A percentile compares a stretch with the other conserved stretches of the same genome.
Conservation (phyloP, 106 monocot genomes). For the Phalaenopsis aphrodite region DNA sequence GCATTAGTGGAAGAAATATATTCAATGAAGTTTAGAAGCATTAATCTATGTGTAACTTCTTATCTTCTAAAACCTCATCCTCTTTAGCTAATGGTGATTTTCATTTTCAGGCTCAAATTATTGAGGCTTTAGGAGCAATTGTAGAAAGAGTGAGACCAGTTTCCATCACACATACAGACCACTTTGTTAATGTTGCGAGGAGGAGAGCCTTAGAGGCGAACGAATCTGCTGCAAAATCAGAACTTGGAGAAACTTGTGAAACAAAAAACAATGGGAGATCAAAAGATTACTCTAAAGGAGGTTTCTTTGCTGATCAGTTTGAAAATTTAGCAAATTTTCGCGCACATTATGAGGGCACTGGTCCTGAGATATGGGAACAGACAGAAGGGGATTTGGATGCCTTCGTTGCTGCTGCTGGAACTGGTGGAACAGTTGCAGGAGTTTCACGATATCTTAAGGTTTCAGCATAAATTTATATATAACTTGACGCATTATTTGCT, state of each 20-base stretch:
- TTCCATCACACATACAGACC: slow-evolving; percentile 90
- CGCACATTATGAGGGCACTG: slow-evolving; percentile 88
- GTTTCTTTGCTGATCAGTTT: slow-evolving; percentile 98
- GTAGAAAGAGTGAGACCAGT: slow-evolving; percentile 99
- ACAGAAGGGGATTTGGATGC: slow-evolving; percentile 68
- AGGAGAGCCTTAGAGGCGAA: slow-evolving; percentile 80
- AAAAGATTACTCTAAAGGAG: slow-evolving; percentile 46
- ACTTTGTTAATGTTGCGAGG: slow-evolving; percentile 90
- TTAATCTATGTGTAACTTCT: not conserved
- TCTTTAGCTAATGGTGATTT: not conserved
- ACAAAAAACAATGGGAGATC: slow-evolving; percentile 11
- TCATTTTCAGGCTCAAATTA: slow-evolving; percentile 68
- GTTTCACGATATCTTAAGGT: slow-evolving; percentile 91
- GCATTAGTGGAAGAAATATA: not conserved
- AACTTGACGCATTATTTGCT: not conserved
- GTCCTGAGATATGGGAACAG: slow-evolving; percentile 97
- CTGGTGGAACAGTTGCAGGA: slow-evolving; percentile 94
- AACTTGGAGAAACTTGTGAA: slow-evolving; percentile 14
- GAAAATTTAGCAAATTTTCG: slow-evolving; percentile 93
- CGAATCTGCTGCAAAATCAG: slow-evolving; percentile 22
- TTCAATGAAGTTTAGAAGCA: not conserved
- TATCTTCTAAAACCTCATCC: not conserved
- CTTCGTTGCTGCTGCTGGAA: slow-evolving; percentile 89
- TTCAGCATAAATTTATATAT: slow-evolving; percentile 1
- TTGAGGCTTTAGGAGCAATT: slow-evolving; percentile 91